Evolutionary conservation across 805 yeast species (phyloP).

Genomic region (Wickerhamiella musiphila): DNA sequence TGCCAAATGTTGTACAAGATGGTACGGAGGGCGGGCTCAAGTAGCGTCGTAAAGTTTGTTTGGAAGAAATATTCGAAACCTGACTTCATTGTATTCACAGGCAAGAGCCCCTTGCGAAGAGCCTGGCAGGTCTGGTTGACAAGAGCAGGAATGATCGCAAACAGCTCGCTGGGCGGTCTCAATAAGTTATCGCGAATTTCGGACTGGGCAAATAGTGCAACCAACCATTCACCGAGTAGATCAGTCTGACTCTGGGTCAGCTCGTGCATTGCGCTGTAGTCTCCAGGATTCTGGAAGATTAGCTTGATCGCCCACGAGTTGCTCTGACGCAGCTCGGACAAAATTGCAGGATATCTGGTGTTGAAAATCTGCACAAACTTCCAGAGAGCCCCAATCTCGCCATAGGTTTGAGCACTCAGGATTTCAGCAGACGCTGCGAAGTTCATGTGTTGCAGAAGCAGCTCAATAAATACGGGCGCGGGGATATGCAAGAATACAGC

Average conservation of each 20-base stretch:
- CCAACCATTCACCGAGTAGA: slow-evolving; percentile 52
- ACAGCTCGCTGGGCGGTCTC: slow-evolving; percentile 48
- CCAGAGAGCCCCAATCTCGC: slow-evolving; percentile 49
- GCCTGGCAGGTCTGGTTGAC: slow-evolving; percentile 58
- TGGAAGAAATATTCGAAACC: slow-evolving; percentile 82
- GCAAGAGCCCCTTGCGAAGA: slow-evolving; percentile 35
- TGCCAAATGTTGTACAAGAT: slow-evolving; percentile 27
- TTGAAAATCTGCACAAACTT: slow-evolving; percentile 29
- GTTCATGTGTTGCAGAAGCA: slow-evolving; percentile 28
- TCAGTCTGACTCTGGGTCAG: slow-evolving; percentile 15
- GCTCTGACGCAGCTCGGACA: not conserved
- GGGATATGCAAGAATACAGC: slow-evolving; percentile 28
- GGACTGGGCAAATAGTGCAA: slow-evolving; percentile 61
- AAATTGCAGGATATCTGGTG: slow-evolving; percentile 21
- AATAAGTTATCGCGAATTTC: slow-evolving; percentile 78
- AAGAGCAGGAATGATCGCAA: slow-evolving; percentile 52
- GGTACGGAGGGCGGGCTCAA: slow-evolving; percentile 39
- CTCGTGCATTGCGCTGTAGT: slow-evolving; percentile 8
- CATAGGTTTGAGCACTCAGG: slow-evolving; percentile 6
- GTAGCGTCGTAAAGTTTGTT: slow-evolving; percentile 46
- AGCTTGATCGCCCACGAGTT: slow-evolving; percentile 7
- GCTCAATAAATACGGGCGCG: slow-evolving; percentile 27
- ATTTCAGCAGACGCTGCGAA: not conserved
- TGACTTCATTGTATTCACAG: slow-evolving; percentile 41
- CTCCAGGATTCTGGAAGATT: slow-evolving; percentile 8